A percentile compares a stretch with the other conserved stretches of the same genome.
Evolutionary conservation across 2,329 filamentous ascomycete genomes (phyloP).

Genomic region (Hymenoscyphus repandus): DNA sequence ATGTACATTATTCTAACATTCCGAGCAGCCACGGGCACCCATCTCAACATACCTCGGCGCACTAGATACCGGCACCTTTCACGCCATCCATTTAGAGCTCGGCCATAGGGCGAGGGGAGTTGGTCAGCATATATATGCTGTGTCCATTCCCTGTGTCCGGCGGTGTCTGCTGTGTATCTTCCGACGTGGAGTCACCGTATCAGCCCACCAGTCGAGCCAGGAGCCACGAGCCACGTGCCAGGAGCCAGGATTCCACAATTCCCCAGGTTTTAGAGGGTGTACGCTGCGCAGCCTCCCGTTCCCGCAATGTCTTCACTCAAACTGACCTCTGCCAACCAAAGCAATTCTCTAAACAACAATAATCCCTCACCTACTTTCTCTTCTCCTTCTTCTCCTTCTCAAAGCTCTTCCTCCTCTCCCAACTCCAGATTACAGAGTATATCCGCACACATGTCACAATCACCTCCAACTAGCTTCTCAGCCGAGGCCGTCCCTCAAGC

Average conservation of each 20-base stretch:
- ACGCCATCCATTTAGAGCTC: neutral
- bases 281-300: too few relatives aligned
- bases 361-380: conserved; percentile 9
- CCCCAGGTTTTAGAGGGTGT: too few relatives aligned
- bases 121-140: neutral
- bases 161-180: too few relatives aligned
- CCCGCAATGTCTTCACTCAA: too few relatives aligned
- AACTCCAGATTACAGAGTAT: conserved; percentile 55
- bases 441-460: conserved; percentile 61
- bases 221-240: too few relatives aligned
- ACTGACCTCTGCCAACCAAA: neutral
- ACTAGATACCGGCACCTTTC: neutral
- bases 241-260: too few relatives aligned
- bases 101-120: neutral
- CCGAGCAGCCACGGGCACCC: too few relatives aligned
- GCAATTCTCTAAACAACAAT: neutral
- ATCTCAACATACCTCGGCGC: neutral
- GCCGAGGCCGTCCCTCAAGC: conserved; percentile 78
- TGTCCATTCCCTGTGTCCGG: too few relatives aligned
- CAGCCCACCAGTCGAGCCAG: too few relatives aligned
- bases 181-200: too few relatives aligned
- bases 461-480: conserved; percentile 60
- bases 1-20: neutral
- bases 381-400: neutral
- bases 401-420: conserved; percentile 33